Conservation (phyloP, 129 eudicot species). For the Logfia minima region DNA sequence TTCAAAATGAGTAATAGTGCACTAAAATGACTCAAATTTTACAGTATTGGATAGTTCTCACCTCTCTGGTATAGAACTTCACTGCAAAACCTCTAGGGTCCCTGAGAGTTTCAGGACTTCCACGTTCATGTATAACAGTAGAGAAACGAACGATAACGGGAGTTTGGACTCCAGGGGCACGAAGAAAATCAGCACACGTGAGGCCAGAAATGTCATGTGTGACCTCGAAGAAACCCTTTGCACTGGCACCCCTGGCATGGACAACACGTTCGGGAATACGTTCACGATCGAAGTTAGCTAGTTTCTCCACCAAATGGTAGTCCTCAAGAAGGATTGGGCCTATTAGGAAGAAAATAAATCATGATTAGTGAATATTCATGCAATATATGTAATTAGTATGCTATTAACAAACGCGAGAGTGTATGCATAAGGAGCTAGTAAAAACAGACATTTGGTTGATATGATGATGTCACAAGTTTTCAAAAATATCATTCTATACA, state of each 20-base stretch:
- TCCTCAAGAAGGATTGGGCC: constrained; percentile 94
- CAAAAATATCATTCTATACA: background rate
- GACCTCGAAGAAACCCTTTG: constrained; percentile 83
- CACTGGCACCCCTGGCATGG: constrained; percentile 88
- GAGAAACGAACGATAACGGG: constrained; percentile 90
- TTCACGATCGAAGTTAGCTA: constrained; percentile 82
- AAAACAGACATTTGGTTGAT: background rate
- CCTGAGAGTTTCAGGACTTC: constrained; percentile 84
- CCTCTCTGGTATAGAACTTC: constrained; percentile 91
- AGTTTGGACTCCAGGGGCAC: constrained; percentile 86
- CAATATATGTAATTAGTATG: constrained; percentile 15
- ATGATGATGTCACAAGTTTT: background rate
- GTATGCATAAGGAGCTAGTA: background rate
- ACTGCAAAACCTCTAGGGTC: constrained; percentile 92
- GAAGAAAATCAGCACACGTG: constrained; percentile 84
- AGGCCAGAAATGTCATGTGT: constrained; percentile 74
- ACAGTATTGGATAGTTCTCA: constrained; percentile 14
- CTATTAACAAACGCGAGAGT: background rate
- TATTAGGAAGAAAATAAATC: constrained; percentile 13
- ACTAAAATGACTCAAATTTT: background rate
- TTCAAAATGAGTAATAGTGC: background rate
- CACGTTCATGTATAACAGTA: constrained; percentile 88
- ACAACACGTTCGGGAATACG: constrained; percentile 92
- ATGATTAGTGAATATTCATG: background rate
- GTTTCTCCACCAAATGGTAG: constrained; percentile 86